Conservation (phyloP, 495 filamentous ascomycete species). For the Stereocaulon alpinum region DNA sequence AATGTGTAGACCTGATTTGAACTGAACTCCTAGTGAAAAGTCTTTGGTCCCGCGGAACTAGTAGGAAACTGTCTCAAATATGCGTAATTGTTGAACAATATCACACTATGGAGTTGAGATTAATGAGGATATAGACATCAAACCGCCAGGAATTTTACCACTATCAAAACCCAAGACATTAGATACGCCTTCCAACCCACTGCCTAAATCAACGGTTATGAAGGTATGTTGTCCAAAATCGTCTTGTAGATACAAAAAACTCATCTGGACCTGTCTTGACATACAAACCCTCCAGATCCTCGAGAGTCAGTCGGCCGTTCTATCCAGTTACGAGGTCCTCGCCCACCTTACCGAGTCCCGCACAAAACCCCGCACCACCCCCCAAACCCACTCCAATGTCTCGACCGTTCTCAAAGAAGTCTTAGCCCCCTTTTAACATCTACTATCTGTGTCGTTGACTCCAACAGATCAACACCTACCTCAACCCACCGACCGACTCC, state of each 20-base stretch:
- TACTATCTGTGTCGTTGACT: neutral
- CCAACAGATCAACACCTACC: constrained; percentile 25
- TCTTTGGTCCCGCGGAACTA: too few species aligned
- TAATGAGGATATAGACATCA: neutral
- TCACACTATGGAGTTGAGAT: too few species aligned
- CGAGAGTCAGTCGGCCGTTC: constrained; percentile 49
- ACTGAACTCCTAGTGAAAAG: too few species aligned
- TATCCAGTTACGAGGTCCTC: constrained; percentile 58
- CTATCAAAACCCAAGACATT: neutral
- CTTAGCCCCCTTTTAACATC: constrained; percentile 13
- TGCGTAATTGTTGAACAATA: too few species aligned
- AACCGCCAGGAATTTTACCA: neutral
- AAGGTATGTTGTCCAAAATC: neutral
- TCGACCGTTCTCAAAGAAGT: constrained; percentile 45
- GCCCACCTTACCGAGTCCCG: constrained; percentile 39
- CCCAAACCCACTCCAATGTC: constrained; percentile 38
- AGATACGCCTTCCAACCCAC: too few species aligned
- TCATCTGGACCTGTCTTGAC: neutral
- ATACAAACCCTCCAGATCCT: constrained; percentile 40
- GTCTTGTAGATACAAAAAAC: too few species aligned
- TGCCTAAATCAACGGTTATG: neutral
- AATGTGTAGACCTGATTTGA: too few species aligned
- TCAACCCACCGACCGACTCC: constrained; percentile 21
- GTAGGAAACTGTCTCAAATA: too few species aligned
- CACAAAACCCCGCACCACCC: constrained; percentile 19